Evolutionary conservation across 371 early-diverging fungal genomes (phyloP).

Genomic region (Caulochytrium protostelioides): DNA sequence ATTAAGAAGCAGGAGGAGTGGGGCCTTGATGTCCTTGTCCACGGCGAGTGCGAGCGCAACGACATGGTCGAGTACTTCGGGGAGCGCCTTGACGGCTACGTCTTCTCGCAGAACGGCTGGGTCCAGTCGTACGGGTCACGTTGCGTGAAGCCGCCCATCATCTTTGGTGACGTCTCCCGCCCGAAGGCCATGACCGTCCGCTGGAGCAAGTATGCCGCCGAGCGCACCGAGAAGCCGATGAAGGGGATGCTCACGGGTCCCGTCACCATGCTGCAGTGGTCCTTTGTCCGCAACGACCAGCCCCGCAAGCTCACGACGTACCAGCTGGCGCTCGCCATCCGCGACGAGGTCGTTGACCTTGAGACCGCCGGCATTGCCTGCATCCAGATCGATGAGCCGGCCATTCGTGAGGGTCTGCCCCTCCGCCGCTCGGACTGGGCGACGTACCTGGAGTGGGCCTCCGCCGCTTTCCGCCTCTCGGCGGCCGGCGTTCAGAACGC

Average conservation of each 20-base stretch:
- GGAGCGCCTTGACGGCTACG: conserved; percentile 65
- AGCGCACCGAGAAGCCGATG: conserved; percentile 77
- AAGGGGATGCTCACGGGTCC: conserved; percentile 77
- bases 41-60: conserved; percentile 89
- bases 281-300: conserved; percentile 90
- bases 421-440: conserved; percentile 70
- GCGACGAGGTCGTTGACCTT: conserved; percentile 83
- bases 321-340: conserved; percentile 85
- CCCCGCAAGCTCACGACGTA: conserved; percentile 58
- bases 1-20: conserved; percentile 68
- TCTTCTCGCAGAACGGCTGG: conserved; percentile 86
- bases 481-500: conserved; percentile 63
- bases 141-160: conserved; percentile 40
- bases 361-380: conserved; percentile 76
- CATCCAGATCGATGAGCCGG: conserved; percentile 95
- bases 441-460: conserved; percentile 83
- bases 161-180: conserved; percentile 66
- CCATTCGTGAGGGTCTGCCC: conserved; percentile 92
- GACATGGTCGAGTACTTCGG: conserved; percentile 96
- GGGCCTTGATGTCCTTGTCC: conserved; percentile 81
- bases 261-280: conserved; percentile 80
- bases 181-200: conserved; percentile 76
- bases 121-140: conserved; percentile 91
- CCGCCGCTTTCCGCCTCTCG: conserved; percentile 74
- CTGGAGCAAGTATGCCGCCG: conserved; percentile 20